A percentile compares a stretch with the other conserved stretches of the same genome.
These are phyloP conservation scores for Pythium brassicae DNA, from an alignment of 352 stramenopile species.

Conservation along the genomic window DNA sequence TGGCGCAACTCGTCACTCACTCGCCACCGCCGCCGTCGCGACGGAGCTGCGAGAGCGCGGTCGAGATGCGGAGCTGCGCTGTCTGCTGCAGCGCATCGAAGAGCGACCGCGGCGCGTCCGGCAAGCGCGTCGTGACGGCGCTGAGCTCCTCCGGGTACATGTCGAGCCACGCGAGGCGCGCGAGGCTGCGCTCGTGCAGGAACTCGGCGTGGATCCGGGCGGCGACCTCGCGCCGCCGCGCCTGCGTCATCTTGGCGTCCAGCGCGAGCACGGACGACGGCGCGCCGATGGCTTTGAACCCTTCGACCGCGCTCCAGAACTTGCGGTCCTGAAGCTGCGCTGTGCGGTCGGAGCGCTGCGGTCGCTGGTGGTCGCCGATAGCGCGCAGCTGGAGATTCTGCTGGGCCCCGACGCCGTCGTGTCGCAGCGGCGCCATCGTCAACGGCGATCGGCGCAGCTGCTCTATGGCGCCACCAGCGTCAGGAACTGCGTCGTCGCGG, in stretches of 20 bases:
- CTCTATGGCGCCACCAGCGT: background rate
- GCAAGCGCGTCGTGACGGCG: constrained; percentile 24
- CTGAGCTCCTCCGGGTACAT: constrained; percentile 47
- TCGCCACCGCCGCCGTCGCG: too few relatives aligned
- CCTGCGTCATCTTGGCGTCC: constrained; percentile 25
- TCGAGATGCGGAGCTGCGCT: constrained; percentile 46
- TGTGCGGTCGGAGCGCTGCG: constrained; percentile 1
- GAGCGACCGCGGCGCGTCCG: constrained; percentile 23
- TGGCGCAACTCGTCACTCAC: too few relatives aligned
- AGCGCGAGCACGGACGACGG: constrained; percentile 25
- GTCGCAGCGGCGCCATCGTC: background rate
- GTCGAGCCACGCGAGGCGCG: constrained; percentile 34
- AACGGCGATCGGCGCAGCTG: background rate
- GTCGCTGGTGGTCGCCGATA: background rate
- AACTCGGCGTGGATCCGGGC: constrained; percentile 48
- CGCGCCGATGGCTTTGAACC: constrained; percentile 41
- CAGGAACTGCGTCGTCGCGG: background rate
- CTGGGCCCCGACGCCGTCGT: background rate
- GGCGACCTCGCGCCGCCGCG: constrained; percentile 35
- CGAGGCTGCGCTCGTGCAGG: constrained; percentile 13
- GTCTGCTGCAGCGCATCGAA: constrained; percentile 56
- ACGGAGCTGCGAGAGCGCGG: constrained; percentile 16
- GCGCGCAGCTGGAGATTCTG: background rate
- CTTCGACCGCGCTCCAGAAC: constrained; percentile 69
- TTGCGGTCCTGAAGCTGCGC: constrained; percentile 28